A percentile compares a stretch with the other conserved stretches of the same genome.
These are phyloP conservation scores for Pseudogymnoascus sp. DNA, from an alignment of 2,329 filamentous ascomycete species.

Conservation along the genomic window DNA sequence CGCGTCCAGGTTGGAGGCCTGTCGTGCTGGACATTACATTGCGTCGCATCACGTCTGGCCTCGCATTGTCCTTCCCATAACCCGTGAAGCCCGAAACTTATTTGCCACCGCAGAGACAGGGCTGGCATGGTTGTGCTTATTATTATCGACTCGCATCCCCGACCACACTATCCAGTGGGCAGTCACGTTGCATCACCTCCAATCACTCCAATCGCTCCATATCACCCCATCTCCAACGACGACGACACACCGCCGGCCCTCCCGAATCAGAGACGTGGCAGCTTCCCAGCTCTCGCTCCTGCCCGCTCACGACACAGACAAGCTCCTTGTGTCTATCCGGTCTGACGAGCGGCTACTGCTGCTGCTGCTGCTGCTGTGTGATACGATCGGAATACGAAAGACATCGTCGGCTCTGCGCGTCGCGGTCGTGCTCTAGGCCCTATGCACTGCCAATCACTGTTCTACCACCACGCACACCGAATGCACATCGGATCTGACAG, in stretches of 20 bases:
- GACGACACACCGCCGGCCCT: neutral
- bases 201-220: neutral
- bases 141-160: neutral
- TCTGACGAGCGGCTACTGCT: neutral
- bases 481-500: neutral
- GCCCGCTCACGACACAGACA: neutral
- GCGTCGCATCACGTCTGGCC: neutral
- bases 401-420: neutral
- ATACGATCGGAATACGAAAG: conserved; percentile 2
- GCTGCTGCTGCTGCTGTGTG: neutral
- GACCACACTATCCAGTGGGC: neutral
- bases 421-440: neutral
- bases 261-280: neutral
- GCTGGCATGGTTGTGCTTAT: neutral
- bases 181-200: neutral
- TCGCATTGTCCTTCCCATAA: neutral
- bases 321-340: neutral
- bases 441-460: neutral
- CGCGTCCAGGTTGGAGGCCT: neutral
- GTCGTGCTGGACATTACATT: neutral
- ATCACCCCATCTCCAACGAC: neutral
- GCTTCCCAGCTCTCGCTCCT: neutral
- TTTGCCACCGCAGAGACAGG: neutral
- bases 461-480: neutral
- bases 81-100: neutral